A percentile compares a stretch with the other conserved stretches of the same genome.
phyloP scores from a whole-genome alignment of 2,329 filamentous ascomycete species.

The Fusarium tricinctum region DNA sequence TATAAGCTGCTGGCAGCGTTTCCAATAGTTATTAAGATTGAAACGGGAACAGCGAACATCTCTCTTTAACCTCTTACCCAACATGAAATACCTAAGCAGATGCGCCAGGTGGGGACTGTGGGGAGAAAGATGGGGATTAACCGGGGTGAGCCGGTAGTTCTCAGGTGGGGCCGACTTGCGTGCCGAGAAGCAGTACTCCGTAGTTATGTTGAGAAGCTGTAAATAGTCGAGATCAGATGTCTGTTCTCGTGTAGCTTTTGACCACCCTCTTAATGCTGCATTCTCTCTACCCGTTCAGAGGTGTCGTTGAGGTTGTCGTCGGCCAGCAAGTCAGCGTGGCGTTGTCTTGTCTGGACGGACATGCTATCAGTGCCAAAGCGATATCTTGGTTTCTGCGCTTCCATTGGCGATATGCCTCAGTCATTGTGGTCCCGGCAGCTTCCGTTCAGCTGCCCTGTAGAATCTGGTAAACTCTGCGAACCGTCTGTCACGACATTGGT shows the following conservation, averaged over 20 bases:
- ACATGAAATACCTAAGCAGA: slow-evolving; percentile 6
- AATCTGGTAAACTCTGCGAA: slow-evolving; percentile 28
- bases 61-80: not conserved
- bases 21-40: not conserved
- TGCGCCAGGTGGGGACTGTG: slow-evolving; percentile 19
- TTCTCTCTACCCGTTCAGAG: not conserved
- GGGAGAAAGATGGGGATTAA: slow-evolving; percentile 5
- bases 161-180: slow-evolving; percentile 16
- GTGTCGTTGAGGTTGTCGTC: too few relatives aligned
- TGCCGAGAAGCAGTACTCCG: slow-evolving; percentile 7
- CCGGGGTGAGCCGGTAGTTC: slow-evolving; percentile 28
- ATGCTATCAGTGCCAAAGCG: not conserved
- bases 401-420: slow-evolving; percentile 4
- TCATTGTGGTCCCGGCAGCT: slow-evolving; percentile 32
- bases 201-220: not conserved
- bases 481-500: slow-evolving; percentile 25
- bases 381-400: not conserved
- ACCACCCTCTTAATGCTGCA: not conserved
- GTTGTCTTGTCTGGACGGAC: not conserved
- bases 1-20: not conserved
- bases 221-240: not conserved
- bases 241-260: not conserved
- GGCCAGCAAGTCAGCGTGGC: not conserved
- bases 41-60: not conserved
- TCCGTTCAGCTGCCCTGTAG: slow-evolving; percentile 25